A percentile compares a stretch with the other conserved stretches of the same genome.
These are phyloP conservation scores for Mucor circinelloides DNA, from an alignment of 371 early-diverging fungal genomes.

Conservation along the genomic window DNA sequence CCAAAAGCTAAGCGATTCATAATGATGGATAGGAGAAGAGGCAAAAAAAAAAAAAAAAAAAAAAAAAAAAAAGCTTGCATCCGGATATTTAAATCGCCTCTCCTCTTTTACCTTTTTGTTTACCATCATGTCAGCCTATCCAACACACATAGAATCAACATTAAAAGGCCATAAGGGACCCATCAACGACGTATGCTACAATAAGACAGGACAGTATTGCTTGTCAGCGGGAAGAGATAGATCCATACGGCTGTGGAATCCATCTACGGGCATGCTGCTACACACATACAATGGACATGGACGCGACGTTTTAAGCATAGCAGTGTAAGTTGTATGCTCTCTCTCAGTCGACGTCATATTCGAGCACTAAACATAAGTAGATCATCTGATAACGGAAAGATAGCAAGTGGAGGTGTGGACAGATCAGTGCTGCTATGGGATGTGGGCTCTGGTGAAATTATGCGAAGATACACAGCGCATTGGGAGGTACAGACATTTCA, in stretches of 20 bases:
- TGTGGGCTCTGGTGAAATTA: conserved; percentile 71
- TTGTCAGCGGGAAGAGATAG: conserved; percentile 84
- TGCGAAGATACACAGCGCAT: conserved; percentile 83
- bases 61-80: background rate
- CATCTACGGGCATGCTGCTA: conserved; percentile 65
- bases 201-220: conserved; percentile 71
- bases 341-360: background rate
- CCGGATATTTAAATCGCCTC: background rate
- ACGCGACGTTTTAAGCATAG: conserved; percentile 80
- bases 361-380: conserved; percentile 22
- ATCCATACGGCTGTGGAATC: conserved; percentile 82
- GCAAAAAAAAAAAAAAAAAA: no score
- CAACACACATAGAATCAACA: conserved; percentile 38
- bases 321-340: conserved; percentile 51
- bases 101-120: background rate
- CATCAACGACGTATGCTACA: conserved; percentile 68
- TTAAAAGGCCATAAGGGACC: conserved; percentile 69
- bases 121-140: conserved; percentile 28
- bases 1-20: conserved; percentile 29
- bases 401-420: conserved; percentile 87
- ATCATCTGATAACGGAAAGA: conserved; percentile 74
- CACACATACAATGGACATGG: conserved; percentile 88
- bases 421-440: conserved; percentile 86
- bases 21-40: background rate
- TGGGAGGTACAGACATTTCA: conserved; percentile 56